Base-by-base conservation (phyloP, 2,329 filamentous ascomycete species). In the Fusarium armeniacum region DNA sequence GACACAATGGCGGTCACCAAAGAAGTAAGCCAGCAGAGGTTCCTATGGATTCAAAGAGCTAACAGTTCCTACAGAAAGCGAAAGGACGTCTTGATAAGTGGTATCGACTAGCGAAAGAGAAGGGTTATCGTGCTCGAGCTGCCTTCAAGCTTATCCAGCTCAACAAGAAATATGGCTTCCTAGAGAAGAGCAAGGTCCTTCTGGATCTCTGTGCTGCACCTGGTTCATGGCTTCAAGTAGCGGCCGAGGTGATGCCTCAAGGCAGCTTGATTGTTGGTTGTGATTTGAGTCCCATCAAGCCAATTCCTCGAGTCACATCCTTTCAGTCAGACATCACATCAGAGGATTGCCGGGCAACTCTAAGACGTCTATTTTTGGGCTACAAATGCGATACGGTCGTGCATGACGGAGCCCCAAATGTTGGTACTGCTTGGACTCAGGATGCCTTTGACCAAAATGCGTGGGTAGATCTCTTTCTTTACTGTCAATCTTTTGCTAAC, bases 241-340 rank as follows among this genome's bases (percentile, higher is more conserved):
- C 94, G 54, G 93, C 93, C 76, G 95, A 98, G 85, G 92, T 92
- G 49, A 98, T 98, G 94, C 95, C 96, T 51, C 91, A 92, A 81
- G 93, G 91, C 81, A 87, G 99, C 73, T 98, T 99, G 74, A 86
- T 99, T 1, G 0, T 56, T 70, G 96, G 94, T 79, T 94, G 98
- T 77, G 96, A 99, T 86, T 85, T 99, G 57, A 86, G 93, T 33
- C 96, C 96, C 30, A 99, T 99, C 81, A 98, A 98, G 80, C 87
- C 96, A 15, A 98, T 99, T 67, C 94, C 96, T 51, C 90, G 91
- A 81, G 93, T 94, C 73, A 98, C 98, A 74, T 93, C 92, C 70
- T 98, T 98, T 82, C 95, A 98, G 81, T 94, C 92, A 85, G 96
- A 99, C 79, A 99, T 99, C 76, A 99, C 96, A 1, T 97, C 94